phyloP scores from a whole-genome alignment of 73 alveolate species.

The Symbiodinium pilosum region DNA sequence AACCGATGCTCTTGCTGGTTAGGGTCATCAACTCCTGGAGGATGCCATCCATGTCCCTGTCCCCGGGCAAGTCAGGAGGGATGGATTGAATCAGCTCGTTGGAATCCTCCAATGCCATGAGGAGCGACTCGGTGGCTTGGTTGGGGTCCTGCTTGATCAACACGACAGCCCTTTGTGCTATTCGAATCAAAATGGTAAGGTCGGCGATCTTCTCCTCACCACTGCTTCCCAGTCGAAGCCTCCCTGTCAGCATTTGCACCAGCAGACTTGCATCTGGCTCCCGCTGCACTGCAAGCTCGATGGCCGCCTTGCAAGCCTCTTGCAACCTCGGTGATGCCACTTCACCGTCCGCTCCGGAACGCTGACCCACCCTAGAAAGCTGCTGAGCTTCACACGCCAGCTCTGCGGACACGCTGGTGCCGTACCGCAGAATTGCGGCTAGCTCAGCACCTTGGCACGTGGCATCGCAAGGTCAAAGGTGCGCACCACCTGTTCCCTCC shows the following conservation, averaged over 20 bases:
- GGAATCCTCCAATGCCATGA: slow-evolving; percentile 37
- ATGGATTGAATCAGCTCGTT: not conserved
- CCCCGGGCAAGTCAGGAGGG: slow-evolving; percentile 28
- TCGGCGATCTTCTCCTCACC: slow-evolving; percentile 83
- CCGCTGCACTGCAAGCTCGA: slow-evolving; percentile 29
- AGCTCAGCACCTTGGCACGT: slow-evolving; percentile 30
- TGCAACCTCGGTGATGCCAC: slow-evolving; percentile 38
- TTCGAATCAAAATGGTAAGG: slow-evolving; percentile 45
- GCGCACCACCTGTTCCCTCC: no score
- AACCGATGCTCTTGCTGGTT: slow-evolving; percentile 3
- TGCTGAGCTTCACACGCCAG: not conserved
- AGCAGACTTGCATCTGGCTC: slow-evolving; percentile 64
- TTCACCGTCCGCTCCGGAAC: no score
- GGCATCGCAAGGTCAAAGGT: no score
- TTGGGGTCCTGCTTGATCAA: slow-evolving; percentile 64
- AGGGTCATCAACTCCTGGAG: not conserved
- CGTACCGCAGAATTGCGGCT: slow-evolving; percentile 67
- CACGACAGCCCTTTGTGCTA: slow-evolving; percentile 62
- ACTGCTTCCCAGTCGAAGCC: slow-evolving; percentile 30
- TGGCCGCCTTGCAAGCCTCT: slow-evolving; percentile 78
- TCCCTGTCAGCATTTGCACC: slow-evolving; percentile 51
- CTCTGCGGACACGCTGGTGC: slow-evolving; percentile 80
- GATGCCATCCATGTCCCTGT: slow-evolving; percentile 25
- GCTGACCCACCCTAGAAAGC: not conserved
- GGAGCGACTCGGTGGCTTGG: slow-evolving; percentile 40